Base-by-base conservation (phyloP, 345 rosid species). In the Eucalyptus marginata region DNA sequence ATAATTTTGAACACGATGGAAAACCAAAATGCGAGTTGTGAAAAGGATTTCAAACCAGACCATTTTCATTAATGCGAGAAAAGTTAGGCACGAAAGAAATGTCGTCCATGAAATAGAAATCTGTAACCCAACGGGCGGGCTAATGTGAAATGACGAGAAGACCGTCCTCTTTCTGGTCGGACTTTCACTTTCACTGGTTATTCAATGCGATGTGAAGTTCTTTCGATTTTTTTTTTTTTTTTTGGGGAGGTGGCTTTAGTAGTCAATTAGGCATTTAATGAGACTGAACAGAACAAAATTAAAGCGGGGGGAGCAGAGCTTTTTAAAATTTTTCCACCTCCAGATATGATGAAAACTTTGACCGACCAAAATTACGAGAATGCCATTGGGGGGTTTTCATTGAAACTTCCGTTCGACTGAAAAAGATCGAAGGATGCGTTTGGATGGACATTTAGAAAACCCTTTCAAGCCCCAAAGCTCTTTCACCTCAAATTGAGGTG, bases 291-390 rank as follows among this genome's bases (percentile, higher is more conserved):
- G 89, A 27, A 81, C 90, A 91, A 59, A 95, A 95, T 95, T 20
- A 76, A 36, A 36, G 81, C 4, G 46, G 46, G 96, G 95, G 94
- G 93, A 93, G 92, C 95, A 93, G 87, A 88, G 89, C 81, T 68
- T 80, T 88, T 90, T 56, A 56, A 43, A 10, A 10, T 5, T 20
- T 12, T 40, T 88, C 89, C 46, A 83, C 64, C 80, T 93, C 93
- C 91, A 76, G 92, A 92, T 90, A 92, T 90, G 92, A 89, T 93
- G 95, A 71, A 92, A 90, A 89, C 58, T 95, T 95, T 94, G 95
- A 94, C 94, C 90, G 80, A 15, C 8, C 15, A 49, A 89, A 91
- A 89, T 91, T 4, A 87, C 89, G 18, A 84, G 59, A 36, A 40
- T 40, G 5, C 84, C 84, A 76, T 47, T 3, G 46, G 43, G 43